Conservation (phyloP, 108 stramenopile species). For the Nannochloropsis salina region DNA sequence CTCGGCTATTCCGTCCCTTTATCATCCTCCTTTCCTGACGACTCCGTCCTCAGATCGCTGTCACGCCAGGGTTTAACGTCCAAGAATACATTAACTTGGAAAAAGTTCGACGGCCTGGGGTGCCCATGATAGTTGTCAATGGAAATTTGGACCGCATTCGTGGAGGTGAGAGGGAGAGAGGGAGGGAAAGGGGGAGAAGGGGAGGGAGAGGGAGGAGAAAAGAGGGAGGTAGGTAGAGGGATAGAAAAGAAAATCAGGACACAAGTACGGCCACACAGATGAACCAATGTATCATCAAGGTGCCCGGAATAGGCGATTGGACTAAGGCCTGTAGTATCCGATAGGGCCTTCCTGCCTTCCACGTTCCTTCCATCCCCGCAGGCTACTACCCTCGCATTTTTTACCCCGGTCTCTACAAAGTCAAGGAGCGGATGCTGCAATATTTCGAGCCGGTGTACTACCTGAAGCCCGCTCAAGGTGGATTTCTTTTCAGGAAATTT, state of each 20-base stretch:
- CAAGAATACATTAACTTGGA: slow-evolving; percentile 40
- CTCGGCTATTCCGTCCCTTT: background rate
- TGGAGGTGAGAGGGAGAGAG: background rate
- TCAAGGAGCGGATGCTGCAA: slow-evolving; percentile 35
- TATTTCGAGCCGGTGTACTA: slow-evolving; percentile 41
- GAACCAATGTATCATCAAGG: too few species aligned
- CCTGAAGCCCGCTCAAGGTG: slow-evolving; percentile 36
- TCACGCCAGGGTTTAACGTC: slow-evolving; percentile 44
- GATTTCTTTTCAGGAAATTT: slow-evolving; percentile 32
- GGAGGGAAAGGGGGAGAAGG: background rate
- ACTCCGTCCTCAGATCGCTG: slow-evolving; percentile 27
- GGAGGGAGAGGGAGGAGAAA: background rate
- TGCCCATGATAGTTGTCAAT: slow-evolving; percentile 43
- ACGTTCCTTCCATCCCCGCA: slow-evolving; percentile 8
- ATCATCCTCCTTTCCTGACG: background rate
- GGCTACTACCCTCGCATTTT: slow-evolving; percentile 46
- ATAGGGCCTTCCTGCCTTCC: background rate
- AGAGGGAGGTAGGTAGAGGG: background rate
- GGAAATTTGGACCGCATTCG: slow-evolving; percentile 33
- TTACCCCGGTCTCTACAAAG: slow-evolving; percentile 41
- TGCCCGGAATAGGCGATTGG: too few species aligned
- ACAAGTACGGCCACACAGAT: too few species aligned
- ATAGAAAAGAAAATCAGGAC: too few species aligned
- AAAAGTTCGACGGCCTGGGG: slow-evolving; percentile 31
- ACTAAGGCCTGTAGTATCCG: too few species aligned